Evolutionary conservation across 371 early-diverging fungal genomes (phyloP), one percentile per base, ranked within the genome.

Genomic region (Mortierella sp.): DNA sequence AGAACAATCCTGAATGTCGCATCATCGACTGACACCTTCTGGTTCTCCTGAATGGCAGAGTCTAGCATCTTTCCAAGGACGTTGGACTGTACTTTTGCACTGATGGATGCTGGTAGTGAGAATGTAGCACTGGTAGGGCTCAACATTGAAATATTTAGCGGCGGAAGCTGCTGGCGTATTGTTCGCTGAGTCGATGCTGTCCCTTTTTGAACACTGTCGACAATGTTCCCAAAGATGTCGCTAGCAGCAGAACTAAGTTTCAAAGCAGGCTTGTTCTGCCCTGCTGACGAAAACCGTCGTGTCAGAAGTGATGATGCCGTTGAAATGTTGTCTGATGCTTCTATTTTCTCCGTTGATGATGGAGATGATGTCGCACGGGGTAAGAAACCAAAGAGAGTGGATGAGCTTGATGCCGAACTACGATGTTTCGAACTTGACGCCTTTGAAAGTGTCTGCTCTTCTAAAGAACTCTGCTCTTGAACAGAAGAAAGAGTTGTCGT

Each of bases 1-100:
- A 76, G 27, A 6, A 76, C 61, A 31, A 76, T 69, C 58, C 76
- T 46, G 52, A 54, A 69, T 1, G 60, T 56, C 0, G 76, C 76
- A 28, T 76, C 76, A 30, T 69, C 64, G 6, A 73, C 51, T 2
- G 75, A 55, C 6, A 73, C 46, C 39, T 67, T 61, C 8, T 72
- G 41, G n/a, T 52, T 52, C 42, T 65, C 75, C 30, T 49, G 42
- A 14, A 58, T 57, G 5, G 62, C 73, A 19, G 56, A 46, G 11
- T 72, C 67, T 5, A 72, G 44, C 23, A 72, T 57, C 50, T 65
- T 61, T 30, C 65, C 73, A 1, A 72, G 24, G 0, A 66, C n/a
- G 19, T 57, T 62, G 26, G 72, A 52, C 6, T 58, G 41, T 0
- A 52, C 28, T 7, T 64, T 72, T 39, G 43, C 57, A 11, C 54